Evolutionary conservation across 805 yeast genomes (phyloP), one percentile per base, ranked within the genome.

Genomic region (Wickerhamomyces queroliae): DNA sequence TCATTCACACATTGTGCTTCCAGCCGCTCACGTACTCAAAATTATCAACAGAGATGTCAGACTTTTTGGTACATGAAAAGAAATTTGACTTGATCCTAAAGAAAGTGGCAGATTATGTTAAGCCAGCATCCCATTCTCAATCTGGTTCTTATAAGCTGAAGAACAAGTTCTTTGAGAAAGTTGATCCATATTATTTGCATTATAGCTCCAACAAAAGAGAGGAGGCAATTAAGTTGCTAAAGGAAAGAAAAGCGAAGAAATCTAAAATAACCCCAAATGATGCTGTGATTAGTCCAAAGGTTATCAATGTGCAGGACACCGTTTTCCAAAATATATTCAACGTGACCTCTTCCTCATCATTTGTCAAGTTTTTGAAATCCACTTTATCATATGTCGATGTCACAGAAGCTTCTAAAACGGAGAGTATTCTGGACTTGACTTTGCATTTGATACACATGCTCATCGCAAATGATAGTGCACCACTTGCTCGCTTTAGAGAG

Each of bases 131-230:
- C 4, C 48, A 71, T 16, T 58, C 71, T 19, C 83, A 83, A 46
- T 60, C 70, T 18, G 87, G 95, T 2, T 56, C 74, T 20, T 91
- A 84, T 59, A 66, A 77, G 21, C 67, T 93, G 43, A 88, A 84
- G 52, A 69, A 73, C 3, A 70, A 77, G 36, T 62, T 64, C 22
- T 69, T 62, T 40, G 66, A 64, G 2, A 63, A 70, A 21, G 74
- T 90, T 32, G 93, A 91, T 56, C 95, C 97, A 0, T 90, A 77
- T 53, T 91, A 82, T 55, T 70, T 85, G 42, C 89, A 88, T 49
- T 83, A 83, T 50, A 67, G 83, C 0, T 64, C 91, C 0, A 88
- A 88, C 49, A 80, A 78, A 38, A 74, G 91, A 39, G 96, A 88
- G 40, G 96, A 88, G 43, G 91, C 95, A 7, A 82, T 84, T 40